Evolutionary conservation across 2,329 filamentous ascomycete species (phyloP), one percentile per base, ranked within the genome.

Genomic region (Hypoxylon sp.): DNA sequence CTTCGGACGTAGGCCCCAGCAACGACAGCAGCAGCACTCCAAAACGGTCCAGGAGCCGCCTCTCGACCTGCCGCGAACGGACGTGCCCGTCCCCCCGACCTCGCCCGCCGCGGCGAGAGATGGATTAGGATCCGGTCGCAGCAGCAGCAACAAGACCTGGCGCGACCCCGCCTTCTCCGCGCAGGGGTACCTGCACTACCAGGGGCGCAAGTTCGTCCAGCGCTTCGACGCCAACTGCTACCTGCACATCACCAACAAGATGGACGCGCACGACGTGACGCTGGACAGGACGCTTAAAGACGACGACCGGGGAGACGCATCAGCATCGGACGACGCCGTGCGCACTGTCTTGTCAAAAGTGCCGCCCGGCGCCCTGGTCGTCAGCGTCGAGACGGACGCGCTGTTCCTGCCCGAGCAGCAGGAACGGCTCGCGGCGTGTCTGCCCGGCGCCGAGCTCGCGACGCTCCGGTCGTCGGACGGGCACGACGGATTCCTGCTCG

Each of bases 1-100:
- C 8, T 79, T 79, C 61, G 75, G 76, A 8, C 72, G 76, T 46
- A 71, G 90, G 68, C 87, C 84, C 1, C 88, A 88, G 0, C 81
- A 86, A 2, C 81, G 85, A 2, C 43, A 56, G 19, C 59, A 65
- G 55, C 53, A 53, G 1, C n/a, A n/a, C n/a, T n/a, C n/a, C n/a
- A 34, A 41, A 26, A 48, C 41, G 11, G 56, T 47, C 34, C 62
- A 47, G 44, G 67, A 68, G 50, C 68, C 68, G 6, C 69, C 63
- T 1, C 65, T 71, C 4, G 69, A 71, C 13, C 64, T 85, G 81
- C 15, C 86, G 82, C 71, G 82, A 80, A 68, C 86, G 34, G 64
- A 69, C 10, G 57, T 62, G 3, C 65, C 62, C 5, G 34, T 55
- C n/a, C n/a, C 28, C 3, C 24, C 56, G 17, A 46, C 56, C 1